These are phyloP conservation scores for Aureobasidium sp. DNA, from an alignment of 2,329 filamentous ascomycete genomes.

Conservation along the genomic window DNA sequence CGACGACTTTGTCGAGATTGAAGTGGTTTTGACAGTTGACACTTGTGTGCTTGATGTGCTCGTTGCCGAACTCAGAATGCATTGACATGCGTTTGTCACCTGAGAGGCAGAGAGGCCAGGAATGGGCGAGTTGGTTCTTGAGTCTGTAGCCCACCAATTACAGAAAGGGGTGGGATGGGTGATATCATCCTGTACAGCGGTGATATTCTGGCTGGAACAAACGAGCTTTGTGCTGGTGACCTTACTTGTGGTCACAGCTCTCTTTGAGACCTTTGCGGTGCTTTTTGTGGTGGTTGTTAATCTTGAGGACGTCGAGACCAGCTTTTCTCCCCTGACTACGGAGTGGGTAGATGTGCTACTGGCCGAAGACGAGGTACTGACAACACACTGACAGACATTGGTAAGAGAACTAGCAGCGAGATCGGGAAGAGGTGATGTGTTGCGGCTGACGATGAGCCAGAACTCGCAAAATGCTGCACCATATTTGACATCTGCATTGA, in stretches of 20 bases:
- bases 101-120: neutral
- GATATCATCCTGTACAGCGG: constrained; percentile 2
- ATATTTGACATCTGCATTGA: constrained; percentile 5
- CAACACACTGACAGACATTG: constrained; percentile 3
- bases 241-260: neutral
- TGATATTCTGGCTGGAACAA: neutral
- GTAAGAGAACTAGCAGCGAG: constrained; percentile 1
- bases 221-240: neutral
- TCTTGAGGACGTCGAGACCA: neutral
- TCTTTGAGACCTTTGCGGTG: neutral
- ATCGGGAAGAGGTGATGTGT: constrained; percentile 6
- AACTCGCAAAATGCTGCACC: constrained; percentile 1
- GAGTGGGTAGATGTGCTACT: neutral
- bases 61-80: neutral
- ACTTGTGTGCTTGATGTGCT: neutral
- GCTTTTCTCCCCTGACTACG: neutral
- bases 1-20: neutral
- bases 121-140: constrained; percentile 3
- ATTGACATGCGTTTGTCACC: neutral
- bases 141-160: constrained; percentile 1
- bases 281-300: neutral
- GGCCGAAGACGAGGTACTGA: neutral
- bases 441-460: constrained; percentile 1
- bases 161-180: constrained; percentile 6
- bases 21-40: neutral